Evolutionary conservation across 352 stramenopile species (phyloP), one percentile per base, ranked within the genome.

Genomic region (Phytophthora capsici): DNA sequence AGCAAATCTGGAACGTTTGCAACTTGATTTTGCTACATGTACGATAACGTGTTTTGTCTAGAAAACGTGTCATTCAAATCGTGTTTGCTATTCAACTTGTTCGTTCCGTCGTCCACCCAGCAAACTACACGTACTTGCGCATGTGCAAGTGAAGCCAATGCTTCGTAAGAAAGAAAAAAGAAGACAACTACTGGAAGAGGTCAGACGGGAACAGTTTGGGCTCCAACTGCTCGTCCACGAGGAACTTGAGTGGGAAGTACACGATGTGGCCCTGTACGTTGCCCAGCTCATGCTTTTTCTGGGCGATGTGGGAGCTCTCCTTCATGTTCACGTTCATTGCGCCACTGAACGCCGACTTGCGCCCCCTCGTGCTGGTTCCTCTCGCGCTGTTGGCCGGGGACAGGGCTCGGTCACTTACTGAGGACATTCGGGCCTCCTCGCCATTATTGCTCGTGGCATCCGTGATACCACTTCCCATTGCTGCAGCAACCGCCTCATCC

Each of bases 211-310:
- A 81, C 10, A 93, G 66, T 69, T 90, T 89, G n/a, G 88, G 88
- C 65, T 91, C 79, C n/a, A 95, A 68, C 52, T 80, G 63, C 66
- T 94, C 88, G 49, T 91, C 83, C 50, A 75, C 69, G 19, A 95
- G 73, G 52, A 95, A 95, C 63, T 92, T 89, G 50, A 95, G 79
- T 16, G 88, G 88, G 62, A 95, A 95, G 71, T 95, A 94, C 51
- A 94, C 86, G 50, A 94, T 87, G 61, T 95, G 84, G 51, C 88
- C 86, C 50, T 82, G 79, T 17, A 95, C 71, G 36, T 86, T 78
- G 54, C 75, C 63, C 46, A 95, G 71, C 47, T 93, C 82, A 56
- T 86, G 66, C 63, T 93, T 86, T 54, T 78, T 66, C 36, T 84
- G 64, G 14, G 76, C 62, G 62, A 88, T 93, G 61, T 89, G 80